Evolutionary conservation across 2,329 filamentous ascomycete genomes (phyloP), one percentile per base, ranked within the genome.

Genomic region (Xylariaceae sp.): DNA sequence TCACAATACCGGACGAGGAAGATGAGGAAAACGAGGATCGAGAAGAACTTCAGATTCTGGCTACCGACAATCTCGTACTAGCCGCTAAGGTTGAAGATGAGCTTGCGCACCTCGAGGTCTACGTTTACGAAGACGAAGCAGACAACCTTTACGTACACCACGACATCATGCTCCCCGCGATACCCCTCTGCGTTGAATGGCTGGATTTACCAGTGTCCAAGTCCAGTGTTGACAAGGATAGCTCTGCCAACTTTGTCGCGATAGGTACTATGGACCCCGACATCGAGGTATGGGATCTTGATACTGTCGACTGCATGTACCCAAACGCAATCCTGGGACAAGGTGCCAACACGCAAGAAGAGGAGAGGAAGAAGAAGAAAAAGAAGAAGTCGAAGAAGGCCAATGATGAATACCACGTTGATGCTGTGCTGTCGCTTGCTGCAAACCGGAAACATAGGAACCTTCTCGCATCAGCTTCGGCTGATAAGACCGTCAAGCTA

Each of bases 101-200:
- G 63, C 83, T 98, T 47, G 91, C 93, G 15, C 91, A 97, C 65
- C 74, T 98, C 19, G 93, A 98, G 64, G 86, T 97, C 16, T 96
- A 97, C 60, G 89, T 98, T 19, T 98, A 97, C 67, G 93, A 98
- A 65, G 93, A 97, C 56, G 81, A 81, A 48, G 87, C 84, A 34
- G 93, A 97, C 67, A 98, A 98, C 63, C 83, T 98, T 47, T 98
- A 98, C 64, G 91, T 98, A 18, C 93, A 98, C 70, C 93, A 98
- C 76, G 93, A 98, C 66, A 95, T 98, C 56, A 97, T 98, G 91
- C 78, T 98, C 42, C 93, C 93, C 24, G 91, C 91, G 18, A 95
- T 98, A 60, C 93, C 93, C 9, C 80, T 98, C 6, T 93, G 89
- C 59, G 78, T 97, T 31, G 93, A 98, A 70, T 98, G 93, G 93